Base-by-base conservation (phyloP, 23 red algal species). In the Cyanidium caldarium region DNA sequence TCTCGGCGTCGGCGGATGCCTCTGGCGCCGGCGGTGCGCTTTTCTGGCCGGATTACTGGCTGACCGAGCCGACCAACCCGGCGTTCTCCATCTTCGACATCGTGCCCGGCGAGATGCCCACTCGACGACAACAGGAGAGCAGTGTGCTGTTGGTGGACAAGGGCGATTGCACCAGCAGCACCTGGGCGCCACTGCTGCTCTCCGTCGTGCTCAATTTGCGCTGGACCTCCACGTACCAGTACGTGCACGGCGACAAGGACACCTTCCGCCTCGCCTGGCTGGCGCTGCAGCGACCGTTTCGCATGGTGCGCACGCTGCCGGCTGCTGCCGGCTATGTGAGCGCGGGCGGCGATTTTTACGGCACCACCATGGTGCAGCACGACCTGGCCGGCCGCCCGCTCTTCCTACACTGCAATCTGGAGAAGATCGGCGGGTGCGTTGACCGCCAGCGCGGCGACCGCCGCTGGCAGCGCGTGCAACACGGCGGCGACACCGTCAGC, bases 11-110 rank as follows among this genome's bases (percentile, higher is more conserved):
- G 66, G 33, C 5, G 14, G n/a, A 15, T 45, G 7, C 51, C 10
- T 14, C 10, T 61, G 10, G 51, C 19, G 31, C 31, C 7, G n/a
- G n/a, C 7, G 31, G 23, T 7, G 66, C 66, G 17, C 5, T 69
- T 5, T 69, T 69, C 66, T 69, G 66, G 66, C 66, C 66, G 12
- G 66, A 69, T 36, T 69, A 43, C 66, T 69, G 66, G 66, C 7
- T 28, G n/a, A 61, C 31, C n/a, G n/a, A 16, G 3, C n/a, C 21
- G 10, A 25, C 19, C 31, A 16, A 61, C 31, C 51, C 51, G 21
- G 51, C 51, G 51, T 61, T 61, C 31, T 61, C 51, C 51, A 61
- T 61, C 21, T 61, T 61, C 23, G n/a, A 28, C 7, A 28, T 61
- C 7, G 51, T 28, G 23, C 23, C 51, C 10, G n/a, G 23, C 7